A percentile compares a stretch with the other conserved stretches of the same genome.
Conservation (phyloP, 2,329 filamentous ascomycete species). For the Dactylellina sp. region DNA sequence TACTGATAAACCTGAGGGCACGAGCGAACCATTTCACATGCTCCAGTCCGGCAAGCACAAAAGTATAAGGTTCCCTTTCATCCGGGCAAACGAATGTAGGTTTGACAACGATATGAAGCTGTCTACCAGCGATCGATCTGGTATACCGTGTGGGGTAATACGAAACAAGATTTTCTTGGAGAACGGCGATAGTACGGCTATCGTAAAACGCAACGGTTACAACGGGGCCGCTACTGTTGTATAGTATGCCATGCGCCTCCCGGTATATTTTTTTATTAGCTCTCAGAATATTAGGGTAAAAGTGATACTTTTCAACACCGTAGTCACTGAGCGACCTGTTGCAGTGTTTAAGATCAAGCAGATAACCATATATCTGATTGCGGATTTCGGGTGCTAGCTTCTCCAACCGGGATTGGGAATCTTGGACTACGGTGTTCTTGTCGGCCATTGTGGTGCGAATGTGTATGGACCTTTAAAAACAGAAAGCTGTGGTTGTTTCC, state of each 20-base stretch:
- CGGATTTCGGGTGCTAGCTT: slow-evolving; percentile 31
- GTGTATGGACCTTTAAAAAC: no score
- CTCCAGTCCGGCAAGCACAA: slow-evolving; percentile 31
- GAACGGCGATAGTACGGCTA: not conserved
- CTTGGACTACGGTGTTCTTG: not conserved
- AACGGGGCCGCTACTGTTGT: slow-evolving; percentile 19
- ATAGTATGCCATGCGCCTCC: slow-evolving; percentile 39
- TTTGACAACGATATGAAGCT: slow-evolving; percentile 35
- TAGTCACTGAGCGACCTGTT: not conserved
- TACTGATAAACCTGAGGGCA: slow-evolving; percentile 29
- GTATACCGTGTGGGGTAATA: slow-evolving; percentile 14
- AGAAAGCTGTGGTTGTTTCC: not conserved
- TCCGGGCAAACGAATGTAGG: slow-evolving; percentile 14
- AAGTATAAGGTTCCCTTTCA: slow-evolving; percentile 10
- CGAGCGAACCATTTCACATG: slow-evolving; percentile 24
- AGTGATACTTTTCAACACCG: not conserved
- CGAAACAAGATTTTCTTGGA: slow-evolving; percentile 5
- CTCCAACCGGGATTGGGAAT: not conserved
- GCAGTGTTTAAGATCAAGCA: slow-evolving; percentile 27
- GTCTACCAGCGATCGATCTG: slow-evolving; percentile 38
- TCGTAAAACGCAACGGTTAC: slow-evolving; percentile 27
- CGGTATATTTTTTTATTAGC: slow-evolving; percentile 27
- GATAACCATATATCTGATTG: slow-evolving; percentile 39
- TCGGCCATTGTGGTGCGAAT: slow-evolving; percentile 1
- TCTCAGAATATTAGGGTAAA: slow-evolving; percentile 27